phyloP scores from a whole-genome alignment of 148 eudicot species.

The Pharnaceum exiguum region DNA sequence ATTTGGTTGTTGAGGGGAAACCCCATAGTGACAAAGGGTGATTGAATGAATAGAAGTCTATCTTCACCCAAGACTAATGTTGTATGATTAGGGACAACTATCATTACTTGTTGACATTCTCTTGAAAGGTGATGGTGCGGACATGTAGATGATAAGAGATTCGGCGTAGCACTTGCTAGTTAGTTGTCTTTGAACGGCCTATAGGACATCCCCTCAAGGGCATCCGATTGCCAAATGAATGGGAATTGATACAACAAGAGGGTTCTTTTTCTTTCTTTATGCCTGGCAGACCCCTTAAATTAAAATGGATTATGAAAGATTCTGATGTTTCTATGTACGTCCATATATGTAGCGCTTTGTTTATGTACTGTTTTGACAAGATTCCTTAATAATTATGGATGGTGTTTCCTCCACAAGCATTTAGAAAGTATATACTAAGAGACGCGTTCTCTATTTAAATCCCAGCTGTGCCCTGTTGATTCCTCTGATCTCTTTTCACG shows the following conservation, averaged over 20 bases:
- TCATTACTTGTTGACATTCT: constrained; percentile 5
- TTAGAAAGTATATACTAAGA: background rate
- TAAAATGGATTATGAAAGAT: constrained; percentile 1
- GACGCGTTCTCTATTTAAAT: constrained; percentile 10
- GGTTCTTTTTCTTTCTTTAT: background rate
- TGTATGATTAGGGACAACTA: constrained; percentile 10
- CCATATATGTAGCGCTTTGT: background rate
- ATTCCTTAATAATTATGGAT: constrained; percentile 4
- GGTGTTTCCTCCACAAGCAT: constrained; percentile 10
- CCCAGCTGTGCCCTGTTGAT: constrained; percentile 1
- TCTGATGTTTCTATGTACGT: background rate
- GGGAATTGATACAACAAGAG: background rate
- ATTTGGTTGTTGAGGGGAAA: background rate
- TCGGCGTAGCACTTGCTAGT: background rate
- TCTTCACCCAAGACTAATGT: background rate
- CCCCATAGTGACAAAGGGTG: background rate
- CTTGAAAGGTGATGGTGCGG: background rate
- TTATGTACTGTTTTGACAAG: background rate
- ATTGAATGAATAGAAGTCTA: background rate
- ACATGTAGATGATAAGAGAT: background rate
- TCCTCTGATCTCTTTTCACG: constrained; percentile 4
- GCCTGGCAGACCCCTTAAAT: background rate
- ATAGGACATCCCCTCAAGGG: constrained; percentile 2
- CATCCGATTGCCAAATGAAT: constrained; percentile 5
- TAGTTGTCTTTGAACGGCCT: background rate